A percentile compares a stretch with the other conserved stretches of the same genome.
phyloP scores from a whole-genome alignment of 2,329 filamentous ascomycete genomes.

The Cytospora piceae region DNA sequence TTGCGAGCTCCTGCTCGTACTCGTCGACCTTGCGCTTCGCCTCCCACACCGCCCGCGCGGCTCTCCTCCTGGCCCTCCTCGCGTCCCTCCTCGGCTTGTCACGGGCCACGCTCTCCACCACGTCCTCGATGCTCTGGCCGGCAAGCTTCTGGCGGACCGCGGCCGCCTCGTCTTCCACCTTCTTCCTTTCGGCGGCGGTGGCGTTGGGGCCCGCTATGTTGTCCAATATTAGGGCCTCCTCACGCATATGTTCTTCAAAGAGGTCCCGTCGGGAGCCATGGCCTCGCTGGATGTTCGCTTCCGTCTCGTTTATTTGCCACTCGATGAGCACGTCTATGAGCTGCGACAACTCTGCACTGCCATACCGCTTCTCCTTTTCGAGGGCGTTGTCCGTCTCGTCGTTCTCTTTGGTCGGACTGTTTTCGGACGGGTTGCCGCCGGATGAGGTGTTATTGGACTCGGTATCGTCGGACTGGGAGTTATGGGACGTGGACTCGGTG shows the following conservation, averaged over 20 bases:
- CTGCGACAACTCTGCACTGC: neutral
- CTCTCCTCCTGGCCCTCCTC: too few species aligned
- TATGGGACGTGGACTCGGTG: neutral
- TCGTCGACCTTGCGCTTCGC: neutral
- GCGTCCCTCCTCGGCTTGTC: neutral
- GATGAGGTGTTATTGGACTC: neutral
- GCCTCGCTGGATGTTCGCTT: neutral
- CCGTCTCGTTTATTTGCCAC: neutral
- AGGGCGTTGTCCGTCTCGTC: neutral
- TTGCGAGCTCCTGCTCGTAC: neutral
- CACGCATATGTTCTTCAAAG: neutral
- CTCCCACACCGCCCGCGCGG: neutral
- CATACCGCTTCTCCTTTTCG: neutral
- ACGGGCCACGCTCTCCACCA: neutral
- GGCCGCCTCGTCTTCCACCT: neutral
- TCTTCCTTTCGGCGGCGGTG: neutral
- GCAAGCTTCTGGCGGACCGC: neutral
- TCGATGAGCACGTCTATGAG: neutral
- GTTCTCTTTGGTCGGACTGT: neutral
- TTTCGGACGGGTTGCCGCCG: neutral
- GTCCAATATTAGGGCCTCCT: neutral
- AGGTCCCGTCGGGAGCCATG: neutral
- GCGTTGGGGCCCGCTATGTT: neutral
- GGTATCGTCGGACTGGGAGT: too few species aligned
- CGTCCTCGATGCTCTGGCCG: neutral